phyloP scores from a whole-genome alignment of 306 rosid genomes.

The Lathyrus aphaca region DNA sequence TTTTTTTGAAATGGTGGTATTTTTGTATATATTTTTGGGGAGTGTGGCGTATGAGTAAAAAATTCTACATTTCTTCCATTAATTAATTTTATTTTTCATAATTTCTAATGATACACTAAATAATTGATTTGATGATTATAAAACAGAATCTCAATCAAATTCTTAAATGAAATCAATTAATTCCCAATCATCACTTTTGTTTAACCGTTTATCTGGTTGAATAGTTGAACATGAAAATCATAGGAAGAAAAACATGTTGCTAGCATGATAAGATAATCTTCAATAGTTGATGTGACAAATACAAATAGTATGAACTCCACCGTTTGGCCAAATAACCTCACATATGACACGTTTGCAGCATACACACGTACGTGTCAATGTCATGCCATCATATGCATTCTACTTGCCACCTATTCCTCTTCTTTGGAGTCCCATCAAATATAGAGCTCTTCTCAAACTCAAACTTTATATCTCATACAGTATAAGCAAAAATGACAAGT shows the following conservation, averaged over 20 bases:
- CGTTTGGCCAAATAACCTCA: conserved; percentile 35
- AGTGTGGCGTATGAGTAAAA: no score
- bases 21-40: no score
- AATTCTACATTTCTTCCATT: no score
- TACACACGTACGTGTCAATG: conserved; percentile 46
- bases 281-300: conserved; percentile 9
- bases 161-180: background rate
- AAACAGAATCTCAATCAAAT: background rate
- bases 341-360: conserved; percentile 41
- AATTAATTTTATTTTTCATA: no score
- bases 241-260: background rate
- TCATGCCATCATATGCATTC: conserved; percentile 33
- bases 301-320: conserved; percentile 24
- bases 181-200: background rate
- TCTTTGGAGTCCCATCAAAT: conserved; percentile 5
- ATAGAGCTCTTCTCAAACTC: background rate
- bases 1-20: no score
- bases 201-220: background rate
- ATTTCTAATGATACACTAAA: no score
- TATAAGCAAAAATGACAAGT: conserved; percentile 41
- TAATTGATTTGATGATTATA: no score
- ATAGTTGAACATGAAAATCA: background rate
- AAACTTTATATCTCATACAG: background rate
- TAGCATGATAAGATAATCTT: background rate
- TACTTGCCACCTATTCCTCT: conserved; percentile 29